A percentile compares a stretch with the other conserved stretches of the same genome.
These are phyloP conservation scores for Heliamphora pulchella DNA, from an alignment of 179 eudicot genomes.

Conservation along the genomic window DNA sequence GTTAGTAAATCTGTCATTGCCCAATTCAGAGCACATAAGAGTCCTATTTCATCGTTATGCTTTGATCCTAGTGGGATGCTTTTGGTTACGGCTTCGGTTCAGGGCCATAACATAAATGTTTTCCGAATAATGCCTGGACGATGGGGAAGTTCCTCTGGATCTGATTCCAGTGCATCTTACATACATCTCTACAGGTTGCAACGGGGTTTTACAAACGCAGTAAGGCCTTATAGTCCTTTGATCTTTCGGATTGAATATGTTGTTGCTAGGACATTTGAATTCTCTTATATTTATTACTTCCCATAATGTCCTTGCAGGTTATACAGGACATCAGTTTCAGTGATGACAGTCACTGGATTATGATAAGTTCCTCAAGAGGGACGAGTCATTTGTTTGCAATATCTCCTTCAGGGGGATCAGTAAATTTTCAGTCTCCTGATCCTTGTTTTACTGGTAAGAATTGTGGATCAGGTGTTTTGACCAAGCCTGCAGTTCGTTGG, in stretches of 20 bases:
- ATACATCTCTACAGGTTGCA: conserved; percentile 82
- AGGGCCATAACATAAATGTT: conserved; percentile 82
- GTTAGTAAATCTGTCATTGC: conserved; percentile 61
- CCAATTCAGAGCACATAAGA: conserved; percentile 82
- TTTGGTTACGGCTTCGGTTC: conserved; percentile 79
- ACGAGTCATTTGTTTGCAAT: conserved; percentile 78
- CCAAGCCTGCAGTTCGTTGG: conserved; percentile 27
- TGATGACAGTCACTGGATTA: conserved; percentile 75
- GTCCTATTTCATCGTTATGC: conserved; percentile 70
- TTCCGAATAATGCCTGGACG: conserved; percentile 55
- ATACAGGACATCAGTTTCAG: conserved; percentile 91
- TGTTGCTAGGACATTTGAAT: not conserved
- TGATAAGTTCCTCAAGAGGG: conserved; percentile 83
- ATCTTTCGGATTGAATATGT: not conserved
- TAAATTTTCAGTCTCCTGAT: conserved; percentile 37
- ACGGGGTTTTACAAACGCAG: conserved; percentile 87
- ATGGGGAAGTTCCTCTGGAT: conserved; percentile 31
- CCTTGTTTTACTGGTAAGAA: conserved; percentile 24
- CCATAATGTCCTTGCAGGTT: conserved; percentile 40
- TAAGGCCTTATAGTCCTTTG: conserved; percentile 31
- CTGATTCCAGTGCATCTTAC: conserved; percentile 42
- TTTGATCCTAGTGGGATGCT: conserved; percentile 84
- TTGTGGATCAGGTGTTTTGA: conserved; percentile 25
- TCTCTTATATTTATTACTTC: conserved; percentile 10
- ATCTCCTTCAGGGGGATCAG: conserved; percentile 69